Percentiles rank a stretch among this genome's conserved stretches.
Evolutionary conservation across 2,329 filamentous ascomycete species (phyloP).

Genomic region (Bipolaris cookei): DNA sequence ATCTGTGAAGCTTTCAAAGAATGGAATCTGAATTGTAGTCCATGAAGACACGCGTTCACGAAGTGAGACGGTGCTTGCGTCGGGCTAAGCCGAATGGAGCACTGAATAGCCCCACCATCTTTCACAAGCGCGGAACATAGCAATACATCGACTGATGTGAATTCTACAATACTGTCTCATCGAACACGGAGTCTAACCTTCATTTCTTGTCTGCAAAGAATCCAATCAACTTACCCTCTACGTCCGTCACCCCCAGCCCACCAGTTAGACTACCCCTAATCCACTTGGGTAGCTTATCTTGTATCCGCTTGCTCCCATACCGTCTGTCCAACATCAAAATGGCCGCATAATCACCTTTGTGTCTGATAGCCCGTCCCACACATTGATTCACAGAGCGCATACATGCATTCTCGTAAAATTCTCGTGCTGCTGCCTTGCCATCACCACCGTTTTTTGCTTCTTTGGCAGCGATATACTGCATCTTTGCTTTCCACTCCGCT

Average conservation of each 20-base stretch:
- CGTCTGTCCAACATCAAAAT: slow-evolving; percentile 85
- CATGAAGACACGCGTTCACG: slow-evolving; percentile 17
- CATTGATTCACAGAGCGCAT: slow-evolving; percentile 98
- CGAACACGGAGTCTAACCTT: neutral
- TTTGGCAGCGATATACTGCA: slow-evolving; percentile 80
- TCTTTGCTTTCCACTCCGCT: slow-evolving; percentile 90
- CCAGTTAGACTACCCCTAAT: slow-evolving; percentile 71
- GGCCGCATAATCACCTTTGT: slow-evolving; percentile 85
- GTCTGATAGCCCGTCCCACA: slow-evolving; percentile 89
- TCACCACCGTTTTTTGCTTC: slow-evolving; percentile 48
- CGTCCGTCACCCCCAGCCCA: slow-evolving; percentile 53
- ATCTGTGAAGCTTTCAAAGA: neutral
- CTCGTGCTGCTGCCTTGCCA: slow-evolving; percentile 63
- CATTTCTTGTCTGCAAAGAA: slow-evolving; percentile 48
- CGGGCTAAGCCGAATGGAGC: slow-evolving; percentile 14
- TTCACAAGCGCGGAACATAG: neutral
- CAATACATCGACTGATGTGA: neutral
- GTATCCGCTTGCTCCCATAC: slow-evolving; percentile 76
- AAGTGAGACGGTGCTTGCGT: slow-evolving; percentile 14
- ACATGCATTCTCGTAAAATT: slow-evolving; percentile 92
- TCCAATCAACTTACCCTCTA: slow-evolving; percentile 42
- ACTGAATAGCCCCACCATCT: slow-evolving; percentile 18
- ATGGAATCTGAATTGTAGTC: neutral
- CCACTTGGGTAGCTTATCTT: slow-evolving; percentile 84
- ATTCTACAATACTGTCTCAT: neutral